Evolutionary conservation across 2,329 filamentous ascomycete genomes (phyloP).

Genomic region (Beauveria sp.): DNA sequence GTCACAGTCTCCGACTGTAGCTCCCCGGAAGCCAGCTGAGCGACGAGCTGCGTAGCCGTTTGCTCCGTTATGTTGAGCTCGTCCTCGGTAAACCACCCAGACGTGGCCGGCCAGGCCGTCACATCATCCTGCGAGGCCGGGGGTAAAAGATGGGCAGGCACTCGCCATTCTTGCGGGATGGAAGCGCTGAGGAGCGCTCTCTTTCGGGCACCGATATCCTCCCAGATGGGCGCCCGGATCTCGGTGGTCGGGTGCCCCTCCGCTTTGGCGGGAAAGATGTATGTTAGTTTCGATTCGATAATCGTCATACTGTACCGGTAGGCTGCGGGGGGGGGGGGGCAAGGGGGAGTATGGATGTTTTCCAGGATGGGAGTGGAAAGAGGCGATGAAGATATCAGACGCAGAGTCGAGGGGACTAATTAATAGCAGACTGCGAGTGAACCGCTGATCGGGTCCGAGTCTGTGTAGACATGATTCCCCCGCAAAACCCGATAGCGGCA

Average conservation of each 20-base stretch:
- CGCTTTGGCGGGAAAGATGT: not conserved
- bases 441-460: not conserved
- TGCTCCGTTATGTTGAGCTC: conserved; percentile 41
- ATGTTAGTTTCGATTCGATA: not conserved
- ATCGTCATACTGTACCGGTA: not conserved
- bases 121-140: conserved; percentile 47
- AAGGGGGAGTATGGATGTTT: not conserved
- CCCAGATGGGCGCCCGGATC: conserved; percentile 24
- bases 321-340: not conserved
- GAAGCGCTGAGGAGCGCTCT: conserved; percentile 34
- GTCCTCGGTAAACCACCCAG: conserved; percentile 48
- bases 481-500: conserved; percentile 6
- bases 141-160: conserved; percentile 46
- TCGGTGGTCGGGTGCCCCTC: not conserved
- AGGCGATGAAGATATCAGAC: not conserved
- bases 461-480: not conserved
- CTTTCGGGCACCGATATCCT: conserved; percentile 34
- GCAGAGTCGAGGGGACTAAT: not conserved
- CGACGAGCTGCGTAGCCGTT: conserved; percentile 32
- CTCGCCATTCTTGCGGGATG: conserved; percentile 51
- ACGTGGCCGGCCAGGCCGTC: conserved; percentile 44
- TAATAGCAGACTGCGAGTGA: not conserved
- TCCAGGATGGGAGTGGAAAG: not conserved
- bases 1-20: conserved; percentile 33
- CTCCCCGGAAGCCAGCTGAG: conserved; percentile 27